Evolutionary conservation across 306 rosid genomes (phyloP).

Genomic region (Lathyrus oleraceus): DNA sequence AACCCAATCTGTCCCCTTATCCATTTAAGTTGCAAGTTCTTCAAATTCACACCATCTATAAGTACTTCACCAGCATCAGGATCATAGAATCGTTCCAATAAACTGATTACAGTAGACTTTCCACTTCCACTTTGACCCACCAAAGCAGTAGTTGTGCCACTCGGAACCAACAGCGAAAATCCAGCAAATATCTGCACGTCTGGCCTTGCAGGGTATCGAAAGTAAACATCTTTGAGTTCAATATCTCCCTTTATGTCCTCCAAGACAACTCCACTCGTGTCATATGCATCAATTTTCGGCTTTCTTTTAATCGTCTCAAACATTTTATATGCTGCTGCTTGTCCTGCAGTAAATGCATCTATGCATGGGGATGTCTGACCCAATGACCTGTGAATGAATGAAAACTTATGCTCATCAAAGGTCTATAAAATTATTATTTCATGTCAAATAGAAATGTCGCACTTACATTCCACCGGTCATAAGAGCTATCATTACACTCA

Average conservation of each 20-base stretch:
- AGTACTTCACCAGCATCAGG: constrained; percentile 80
- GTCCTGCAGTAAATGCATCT: constrained; percentile 82
- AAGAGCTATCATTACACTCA: constrained; percentile 60
- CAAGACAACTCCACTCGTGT: constrained; percentile 55
- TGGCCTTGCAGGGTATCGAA: constrained; percentile 80
- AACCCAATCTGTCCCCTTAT: constrained; percentile 79
- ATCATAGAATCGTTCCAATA: constrained; percentile 85
- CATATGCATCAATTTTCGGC: constrained; percentile 72
- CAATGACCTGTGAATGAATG: constrained; percentile 53
- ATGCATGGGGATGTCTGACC: constrained; percentile 83
- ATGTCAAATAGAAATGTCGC: not conserved
- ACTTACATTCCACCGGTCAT: constrained; percentile 94
- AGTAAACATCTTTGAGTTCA: constrained; percentile 75
- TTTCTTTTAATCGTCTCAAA: constrained; percentile 70
- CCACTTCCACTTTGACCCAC: constrained; percentile 99
- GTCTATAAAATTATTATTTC: not conserved
- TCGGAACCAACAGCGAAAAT: constrained; percentile 65
- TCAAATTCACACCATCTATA: constrained; percentile 75
- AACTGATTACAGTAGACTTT: constrained; percentile 75
- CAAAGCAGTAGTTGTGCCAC: constrained; percentile 73
- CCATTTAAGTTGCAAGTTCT: constrained; percentile 59
- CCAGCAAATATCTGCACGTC: constrained; percentile 77
- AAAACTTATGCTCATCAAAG: not conserved
- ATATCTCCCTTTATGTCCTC: constrained; percentile 71
- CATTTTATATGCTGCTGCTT: constrained; percentile 90